phyloP scores from a whole-genome alignment of 306 rosid genomes.

The Cicer judaicum region DNA sequence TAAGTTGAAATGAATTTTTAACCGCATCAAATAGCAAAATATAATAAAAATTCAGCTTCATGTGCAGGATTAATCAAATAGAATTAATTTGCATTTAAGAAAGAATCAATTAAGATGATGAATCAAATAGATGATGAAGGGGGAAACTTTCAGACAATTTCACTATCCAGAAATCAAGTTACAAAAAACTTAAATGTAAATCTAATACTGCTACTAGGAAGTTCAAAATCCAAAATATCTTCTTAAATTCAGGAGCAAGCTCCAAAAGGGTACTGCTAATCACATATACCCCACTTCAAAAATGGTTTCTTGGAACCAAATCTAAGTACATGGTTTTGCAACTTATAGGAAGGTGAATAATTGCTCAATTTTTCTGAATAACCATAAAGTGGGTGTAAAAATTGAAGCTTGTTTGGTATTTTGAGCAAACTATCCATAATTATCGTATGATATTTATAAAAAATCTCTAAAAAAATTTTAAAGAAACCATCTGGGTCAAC shows the following conservation, averaged over 20 bases:
- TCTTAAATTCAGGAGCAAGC: constrained; percentile 92
- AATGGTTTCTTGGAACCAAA: constrained; percentile 63
- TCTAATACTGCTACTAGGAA: too few species aligned
- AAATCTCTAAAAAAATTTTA: constrained; percentile 36
- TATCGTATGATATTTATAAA: constrained; percentile 22
- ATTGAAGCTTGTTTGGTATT: constrained; percentile 80
- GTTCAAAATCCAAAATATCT: constrained; percentile 78
- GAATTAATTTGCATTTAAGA: too few species aligned
- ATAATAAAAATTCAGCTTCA: too few species aligned
- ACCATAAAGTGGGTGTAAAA: constrained; percentile 79
- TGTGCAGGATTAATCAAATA: too few species aligned
- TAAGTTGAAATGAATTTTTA: too few species aligned
- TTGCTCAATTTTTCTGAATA: constrained; percentile 66
- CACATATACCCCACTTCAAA: constrained; percentile 45
- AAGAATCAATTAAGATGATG: too few species aligned
- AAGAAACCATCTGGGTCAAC: constrained; percentile 42
- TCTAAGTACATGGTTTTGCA: constrained; percentile 67
- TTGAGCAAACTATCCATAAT: constrained; percentile 91
- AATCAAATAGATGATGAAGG: too few species aligned
- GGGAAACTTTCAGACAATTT: too few species aligned
- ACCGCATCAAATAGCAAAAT: too few species aligned
- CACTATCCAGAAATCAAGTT: too few species aligned
- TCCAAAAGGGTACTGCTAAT: constrained; percentile 73
- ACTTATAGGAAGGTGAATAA: constrained; percentile 52
- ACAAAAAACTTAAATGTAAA: too few species aligned